Evolutionary conservation across 2,329 filamentous ascomycete genomes (phyloP), one percentile per base, ranked within the genome.

Genomic region (Penicillium concentricum): DNA sequence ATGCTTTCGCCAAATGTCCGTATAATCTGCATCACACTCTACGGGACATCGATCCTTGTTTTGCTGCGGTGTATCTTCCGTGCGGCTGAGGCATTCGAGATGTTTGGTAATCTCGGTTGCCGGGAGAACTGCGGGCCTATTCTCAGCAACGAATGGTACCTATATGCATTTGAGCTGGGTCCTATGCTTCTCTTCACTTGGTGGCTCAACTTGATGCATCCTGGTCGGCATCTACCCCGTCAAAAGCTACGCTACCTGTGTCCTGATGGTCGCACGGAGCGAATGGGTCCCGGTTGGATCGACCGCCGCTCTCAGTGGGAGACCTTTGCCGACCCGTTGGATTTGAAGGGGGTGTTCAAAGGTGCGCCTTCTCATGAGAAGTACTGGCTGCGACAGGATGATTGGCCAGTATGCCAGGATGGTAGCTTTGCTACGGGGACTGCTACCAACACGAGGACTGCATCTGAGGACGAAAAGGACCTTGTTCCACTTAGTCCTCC

Each of bases 161-260:
- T 76, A 8, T 75, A 70, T 54, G 68, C 61, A 13, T 74, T 75
- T 51, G 73, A 76, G 51, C 68, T 69, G 2, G 71, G 70, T 0
- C 70, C 69, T 0, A 74, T 75, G 67, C 59, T 73, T 15, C 48
- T 75, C 1, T 74, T 69, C 26, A 72, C 69, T 1, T 69, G 63
- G 24, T 74, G 70, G 70, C 58, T 75, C 9, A 74, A 72, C 24
- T 15, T 73, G n/a, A 58, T 75, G 28, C 73, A 75, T 54, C 73
- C 72, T 6, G 73, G 72, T n/a, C 63, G 64, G 32, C 65, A 63
- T 44, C 56, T 76, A 26, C 71, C 73, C 5, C 54, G 54, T 13
- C 48, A 70, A 22, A 66, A 66, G 26, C 64, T 49, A 1, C 61
- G 60, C 3, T 74, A 72, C 59, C 65, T 74, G 6, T 70, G 65